These are phyloP conservation scores for Aspergillus ochraceoroseus DNA, from an alignment of 2,329 filamentous ascomycete genomes.

Conservation along the genomic window DNA sequence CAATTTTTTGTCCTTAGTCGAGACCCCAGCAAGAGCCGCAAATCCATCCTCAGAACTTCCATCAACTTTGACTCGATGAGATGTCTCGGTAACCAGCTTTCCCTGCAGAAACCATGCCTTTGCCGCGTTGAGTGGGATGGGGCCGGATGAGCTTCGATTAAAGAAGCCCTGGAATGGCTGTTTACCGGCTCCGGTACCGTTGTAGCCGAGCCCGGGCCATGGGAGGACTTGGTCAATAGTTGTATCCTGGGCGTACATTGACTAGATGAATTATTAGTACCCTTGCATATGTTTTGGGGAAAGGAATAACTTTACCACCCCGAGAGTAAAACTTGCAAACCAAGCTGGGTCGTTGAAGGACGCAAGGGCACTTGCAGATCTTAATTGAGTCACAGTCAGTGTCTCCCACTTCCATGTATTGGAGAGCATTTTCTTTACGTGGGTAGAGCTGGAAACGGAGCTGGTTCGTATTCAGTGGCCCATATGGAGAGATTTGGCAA, in stretches of 20 bases:
- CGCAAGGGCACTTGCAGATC: neutral
- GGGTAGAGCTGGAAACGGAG: neutral
- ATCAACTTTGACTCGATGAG: no score
- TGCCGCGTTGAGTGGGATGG: neutral
- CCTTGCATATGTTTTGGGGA: neutral
- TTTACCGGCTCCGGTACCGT: neutral
- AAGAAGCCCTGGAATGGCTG: no score
- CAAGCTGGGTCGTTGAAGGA: slow-evolving; percentile 1
- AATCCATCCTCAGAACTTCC: neutral
- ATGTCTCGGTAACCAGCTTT: no score
- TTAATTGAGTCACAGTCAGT: neutral
- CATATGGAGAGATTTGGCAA: slow-evolving; percentile 1
- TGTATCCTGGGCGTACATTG: slow-evolving; percentile 1
- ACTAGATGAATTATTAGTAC: neutral
- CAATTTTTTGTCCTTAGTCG: neutral
- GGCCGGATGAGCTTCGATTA: no score
- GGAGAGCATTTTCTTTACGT: neutral
- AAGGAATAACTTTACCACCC: neutral
- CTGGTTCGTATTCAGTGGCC: neutral
- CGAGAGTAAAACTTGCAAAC: neutral
- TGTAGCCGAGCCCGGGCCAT: neutral
- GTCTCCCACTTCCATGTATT: neutral
- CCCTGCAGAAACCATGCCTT: no score
- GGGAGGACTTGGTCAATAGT: neutral
- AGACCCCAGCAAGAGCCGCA: neutral